phyloP scores from a whole-genome alignment of 192 early-diverging fungal species.

The Jimgerdemannia flammicorona region DNA sequence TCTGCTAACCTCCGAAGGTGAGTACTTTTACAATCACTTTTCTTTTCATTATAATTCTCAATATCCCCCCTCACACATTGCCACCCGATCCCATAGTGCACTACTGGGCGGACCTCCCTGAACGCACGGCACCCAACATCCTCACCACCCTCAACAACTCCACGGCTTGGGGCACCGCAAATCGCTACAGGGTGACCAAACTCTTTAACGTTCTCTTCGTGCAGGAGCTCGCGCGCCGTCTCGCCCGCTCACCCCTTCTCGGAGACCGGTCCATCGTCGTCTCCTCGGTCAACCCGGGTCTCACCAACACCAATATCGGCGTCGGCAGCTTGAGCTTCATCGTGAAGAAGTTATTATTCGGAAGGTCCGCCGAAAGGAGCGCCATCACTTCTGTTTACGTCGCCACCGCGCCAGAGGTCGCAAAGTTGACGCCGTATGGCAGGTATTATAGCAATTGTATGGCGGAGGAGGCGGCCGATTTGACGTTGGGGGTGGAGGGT shows the following conservation, averaged over 20 bases:
- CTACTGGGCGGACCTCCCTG: constrained; percentile 10
- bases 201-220: constrained; percentile 21
- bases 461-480: too few relatives aligned
- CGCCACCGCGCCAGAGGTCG: too few relatives aligned
- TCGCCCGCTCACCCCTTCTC: not conserved
- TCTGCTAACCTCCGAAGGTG: constrained; percentile 19
- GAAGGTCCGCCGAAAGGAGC: too few relatives aligned
- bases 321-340: too few relatives aligned
- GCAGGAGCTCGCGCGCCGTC: constrained; percentile 6
- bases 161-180: not conserved
- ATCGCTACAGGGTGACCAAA: constrained; percentile 15
- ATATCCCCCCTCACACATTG: not conserved
- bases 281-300: too few relatives aligned
- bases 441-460: too few relatives aligned
- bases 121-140: constrained; percentile 9
- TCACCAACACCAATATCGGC: too few relatives aligned
- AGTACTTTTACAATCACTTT: not conserved
- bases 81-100: constrained; percentile 5
- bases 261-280: too few relatives aligned
- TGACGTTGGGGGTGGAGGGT: not conserved
- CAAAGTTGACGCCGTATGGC: too few relatives aligned
- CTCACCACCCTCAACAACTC: constrained; percentile 12
- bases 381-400: too few relatives aligned
- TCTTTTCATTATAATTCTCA: not conserved
- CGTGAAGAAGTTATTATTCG: too few relatives aligned